phyloP scores from a whole-genome alignment of 768 basidiomycete genomes.

The Lactifluus subvellereus region DNA sequence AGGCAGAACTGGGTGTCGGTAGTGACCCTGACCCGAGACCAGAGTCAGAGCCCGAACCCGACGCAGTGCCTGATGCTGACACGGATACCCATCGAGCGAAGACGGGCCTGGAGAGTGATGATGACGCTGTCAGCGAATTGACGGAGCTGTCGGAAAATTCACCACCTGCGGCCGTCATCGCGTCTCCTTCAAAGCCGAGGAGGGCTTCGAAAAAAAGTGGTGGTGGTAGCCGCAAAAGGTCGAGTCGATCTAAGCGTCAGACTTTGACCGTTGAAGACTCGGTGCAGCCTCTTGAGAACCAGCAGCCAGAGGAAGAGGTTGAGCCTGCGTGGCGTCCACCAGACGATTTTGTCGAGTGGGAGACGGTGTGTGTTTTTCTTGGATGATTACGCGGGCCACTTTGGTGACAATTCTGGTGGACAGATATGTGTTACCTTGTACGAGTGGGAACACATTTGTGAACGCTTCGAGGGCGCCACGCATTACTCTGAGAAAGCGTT shows the following conservation, averaged over 20 bases:
- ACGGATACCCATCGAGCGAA: slow-evolving; percentile 25
- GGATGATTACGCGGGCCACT: background rate
- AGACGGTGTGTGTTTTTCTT: slow-evolving; percentile 49
- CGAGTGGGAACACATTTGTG: slow-evolving; percentile 81
- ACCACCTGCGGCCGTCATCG: slow-evolving; percentile 26
- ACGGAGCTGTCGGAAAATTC: slow-evolving; percentile 62
- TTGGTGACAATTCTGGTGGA: background rate
- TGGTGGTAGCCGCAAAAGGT: slow-evolving; percentile 8
- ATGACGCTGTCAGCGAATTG: slow-evolving; percentile 62
- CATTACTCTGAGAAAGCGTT: slow-evolving; percentile 80
- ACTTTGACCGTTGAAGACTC: slow-evolving; percentile 16
- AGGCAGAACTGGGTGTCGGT: slow-evolving; percentile 18
- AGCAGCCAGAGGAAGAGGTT: slow-evolving; percentile 23
- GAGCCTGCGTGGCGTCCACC: slow-evolving; percentile 31
- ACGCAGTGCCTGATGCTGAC: slow-evolving; percentile 25
- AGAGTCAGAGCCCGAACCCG: slow-evolving; percentile 15
- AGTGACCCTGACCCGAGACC: slow-evolving; percentile 6
- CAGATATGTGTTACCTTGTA: slow-evolving; percentile 78
- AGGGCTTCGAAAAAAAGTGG: slow-evolving; percentile 11
- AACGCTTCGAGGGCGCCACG: slow-evolving; percentile 67
- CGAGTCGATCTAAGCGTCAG: slow-evolving; percentile 13
- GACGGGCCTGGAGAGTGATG: slow-evolving; percentile 58
- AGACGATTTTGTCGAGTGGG: slow-evolving; percentile 79
- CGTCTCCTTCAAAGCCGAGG: slow-evolving; percentile 20
- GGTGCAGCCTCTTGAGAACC: slow-evolving; percentile 20